Evolutionary conservation across 2,329 filamentous ascomycete species (phyloP).

Genomic region (Talaromyces sp.): DNA sequence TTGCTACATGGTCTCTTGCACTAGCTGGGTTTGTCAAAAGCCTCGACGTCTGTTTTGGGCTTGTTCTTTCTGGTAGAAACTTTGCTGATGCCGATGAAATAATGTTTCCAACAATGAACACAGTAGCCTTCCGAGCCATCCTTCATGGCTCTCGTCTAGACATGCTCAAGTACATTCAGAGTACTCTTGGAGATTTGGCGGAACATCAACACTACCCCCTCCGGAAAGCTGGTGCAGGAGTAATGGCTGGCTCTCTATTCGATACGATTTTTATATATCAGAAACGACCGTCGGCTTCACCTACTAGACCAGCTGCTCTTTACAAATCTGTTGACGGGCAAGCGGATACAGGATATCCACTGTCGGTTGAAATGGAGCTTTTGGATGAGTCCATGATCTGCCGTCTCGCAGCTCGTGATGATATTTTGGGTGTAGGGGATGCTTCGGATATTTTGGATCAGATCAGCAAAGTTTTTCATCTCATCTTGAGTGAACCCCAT

Average conservation of each 20-base stretch:
- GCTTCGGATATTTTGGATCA: slow-evolving; percentile 51
- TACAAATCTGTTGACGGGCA: slow-evolving; percentile 60
- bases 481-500: slow-evolving; percentile 50
- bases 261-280: slow-evolving; percentile 66
- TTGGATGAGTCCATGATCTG: slow-evolving; percentile 56
- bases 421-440: slow-evolving; percentile 46
- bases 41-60: slow-evolving; percentile 76
- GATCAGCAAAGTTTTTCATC: slow-evolving; percentile 57
- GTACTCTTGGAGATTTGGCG: slow-evolving; percentile 61
- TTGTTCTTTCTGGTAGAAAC: slow-evolving; percentile 80
- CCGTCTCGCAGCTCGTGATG: slow-evolving; percentile 66
- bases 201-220: slow-evolving; percentile 74
- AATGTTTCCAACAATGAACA: slow-evolving; percentile 91
- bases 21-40: slow-evolving; percentile 59
- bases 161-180: slow-evolving; percentile 70
- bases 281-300: slow-evolving; percentile 41
- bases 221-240: slow-evolving; percentile 59
- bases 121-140: slow-evolving; percentile 67
- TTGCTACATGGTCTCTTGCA: slow-evolving; percentile 70
- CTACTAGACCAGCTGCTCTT: slow-evolving; percentile 31
- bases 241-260: slow-evolving; percentile 49
- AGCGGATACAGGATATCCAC: slow-evolving; percentile 72
- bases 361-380: slow-evolving; percentile 77
- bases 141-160: slow-evolving; percentile 63
- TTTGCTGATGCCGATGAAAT: slow-evolving; percentile 62